phyloP scores from a whole-genome alignment of 495 filamentous ascomycete species.

The Cetradonia linearis region DNA sequence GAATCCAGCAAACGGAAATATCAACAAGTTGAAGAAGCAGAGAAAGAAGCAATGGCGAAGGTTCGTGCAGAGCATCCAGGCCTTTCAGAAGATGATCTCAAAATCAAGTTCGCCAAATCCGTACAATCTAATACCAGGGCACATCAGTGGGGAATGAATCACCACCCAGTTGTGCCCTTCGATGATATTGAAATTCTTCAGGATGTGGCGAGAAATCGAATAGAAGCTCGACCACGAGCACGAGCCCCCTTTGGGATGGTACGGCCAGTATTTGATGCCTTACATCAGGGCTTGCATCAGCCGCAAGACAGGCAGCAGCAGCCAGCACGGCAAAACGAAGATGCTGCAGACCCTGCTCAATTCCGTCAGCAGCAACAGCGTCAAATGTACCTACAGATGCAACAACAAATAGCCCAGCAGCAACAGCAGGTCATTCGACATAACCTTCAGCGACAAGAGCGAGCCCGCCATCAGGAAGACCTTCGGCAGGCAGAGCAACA shows the following conservation, averaged over 20 bases:
- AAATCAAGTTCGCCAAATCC: slow-evolving; percentile 32
- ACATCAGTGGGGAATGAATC: slow-evolving; percentile 4
- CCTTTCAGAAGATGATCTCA: slow-evolving; percentile 45
- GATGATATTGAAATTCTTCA: not conserved
- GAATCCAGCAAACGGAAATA: slow-evolving; percentile 50
- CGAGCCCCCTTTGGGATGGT: not conserved
- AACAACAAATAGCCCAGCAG: not conserved
- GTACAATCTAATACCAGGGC: slow-evolving; percentile 8
- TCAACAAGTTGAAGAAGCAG: slow-evolving; percentile 55
- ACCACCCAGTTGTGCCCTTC: not conserved
- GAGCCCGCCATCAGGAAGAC: not conserved
- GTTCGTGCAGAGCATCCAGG: slow-evolving; percentile 50
- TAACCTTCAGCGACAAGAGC: not conserved
- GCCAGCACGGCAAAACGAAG: not conserved
- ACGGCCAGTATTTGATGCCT: not conserved
- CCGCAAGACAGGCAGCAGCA: not conserved
- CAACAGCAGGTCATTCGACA: not conserved
- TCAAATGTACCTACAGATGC: not conserved
- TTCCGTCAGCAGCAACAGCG: not conserved
- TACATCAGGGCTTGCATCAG: not conserved
- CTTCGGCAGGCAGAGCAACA: too few species aligned
- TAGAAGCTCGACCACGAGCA: not conserved
- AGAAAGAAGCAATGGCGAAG: slow-evolving; percentile 46
- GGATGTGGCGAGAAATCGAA: not conserved
- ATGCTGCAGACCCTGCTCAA: not conserved